Conservation (phyloP, 208 protist species). For the Spironucleus salmonicida region DNA sequence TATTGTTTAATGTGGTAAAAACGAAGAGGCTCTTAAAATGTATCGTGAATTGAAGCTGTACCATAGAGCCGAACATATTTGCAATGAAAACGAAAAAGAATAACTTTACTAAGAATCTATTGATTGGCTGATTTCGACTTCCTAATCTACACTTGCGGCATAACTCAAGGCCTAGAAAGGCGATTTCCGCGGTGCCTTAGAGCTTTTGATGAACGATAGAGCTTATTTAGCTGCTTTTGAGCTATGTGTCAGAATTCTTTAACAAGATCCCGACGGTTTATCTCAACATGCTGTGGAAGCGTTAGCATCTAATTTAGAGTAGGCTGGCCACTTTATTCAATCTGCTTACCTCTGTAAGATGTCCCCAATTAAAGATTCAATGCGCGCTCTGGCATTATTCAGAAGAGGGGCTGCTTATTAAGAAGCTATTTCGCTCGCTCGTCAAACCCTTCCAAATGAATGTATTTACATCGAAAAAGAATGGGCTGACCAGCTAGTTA, state of each 20-base stretch:
- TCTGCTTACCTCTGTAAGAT: neutral
- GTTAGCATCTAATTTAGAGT: neutral
- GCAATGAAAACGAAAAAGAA: too few relatives aligned
- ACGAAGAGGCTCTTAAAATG: neutral
- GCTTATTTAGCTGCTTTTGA: conserved; percentile 27
- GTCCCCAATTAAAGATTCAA: neutral
- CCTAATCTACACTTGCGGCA: neutral
- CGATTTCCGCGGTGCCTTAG: conserved; percentile 18
- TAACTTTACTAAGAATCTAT: neutral
- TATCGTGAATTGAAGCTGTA: conserved; percentile 16
- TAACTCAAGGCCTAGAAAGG: conserved; percentile 2
- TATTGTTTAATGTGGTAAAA: neutral
- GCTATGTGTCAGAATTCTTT: neutral
- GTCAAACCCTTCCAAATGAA: neutral
- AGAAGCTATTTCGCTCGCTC: conserved; percentile 24
- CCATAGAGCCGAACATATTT: conserved; percentile 3
- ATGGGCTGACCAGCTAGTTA: conserved; percentile 4
- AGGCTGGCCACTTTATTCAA: conserved; percentile 16
- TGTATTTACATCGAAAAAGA: conserved; percentile 11
- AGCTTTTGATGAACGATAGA: conserved; percentile 24
- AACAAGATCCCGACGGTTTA: too few relatives aligned
- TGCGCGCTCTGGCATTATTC: neutral
- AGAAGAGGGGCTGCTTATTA: neutral
- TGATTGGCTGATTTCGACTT: conserved; percentile 1
- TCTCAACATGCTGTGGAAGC: neutral